Evolutionary conservation across 139 green algal species (phyloP).

Genomic region (Chlamydomonas eustigma): DNA sequence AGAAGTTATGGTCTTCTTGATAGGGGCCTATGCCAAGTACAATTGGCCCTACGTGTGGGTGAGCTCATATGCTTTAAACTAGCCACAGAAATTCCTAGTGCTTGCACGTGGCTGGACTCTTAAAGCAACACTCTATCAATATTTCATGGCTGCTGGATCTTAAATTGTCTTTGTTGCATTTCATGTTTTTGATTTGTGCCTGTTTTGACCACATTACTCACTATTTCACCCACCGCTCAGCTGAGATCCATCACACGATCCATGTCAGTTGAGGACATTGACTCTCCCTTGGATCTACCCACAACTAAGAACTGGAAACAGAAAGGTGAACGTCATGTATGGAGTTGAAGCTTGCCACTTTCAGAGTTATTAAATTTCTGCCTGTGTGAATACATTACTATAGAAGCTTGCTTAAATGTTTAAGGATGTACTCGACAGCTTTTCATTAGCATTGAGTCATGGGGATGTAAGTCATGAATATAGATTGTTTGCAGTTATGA

Average conservation of each 20-base stretch:
- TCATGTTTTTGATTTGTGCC: too few relatives aligned
- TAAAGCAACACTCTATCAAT: too few relatives aligned
- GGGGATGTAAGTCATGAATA: too few relatives aligned
- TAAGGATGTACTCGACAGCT: too few relatives aligned
- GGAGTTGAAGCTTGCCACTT: neutral
- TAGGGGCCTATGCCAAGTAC: constrained; percentile 62
- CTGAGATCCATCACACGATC: neutral
- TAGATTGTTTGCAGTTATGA: too few relatives aligned
- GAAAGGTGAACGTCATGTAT: constrained; percentile 24
- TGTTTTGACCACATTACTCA: too few relatives aligned
- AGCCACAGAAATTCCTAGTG: neutral
- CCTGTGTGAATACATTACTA: too few relatives aligned
- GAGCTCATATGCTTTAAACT: constrained; percentile 14
- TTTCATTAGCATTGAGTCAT: too few relatives aligned
- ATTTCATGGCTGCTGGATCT: too few relatives aligned
- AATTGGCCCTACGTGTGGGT: constrained; percentile 66
- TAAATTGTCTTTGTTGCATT: too few relatives aligned
- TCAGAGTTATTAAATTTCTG: neutral
- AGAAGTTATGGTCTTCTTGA: constrained; percentile 59
- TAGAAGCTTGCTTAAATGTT: too few relatives aligned
- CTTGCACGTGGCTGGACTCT: too few relatives aligned
- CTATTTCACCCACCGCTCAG: neutral
- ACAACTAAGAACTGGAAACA: constrained; percentile 48
- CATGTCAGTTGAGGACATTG: constrained; percentile 42
- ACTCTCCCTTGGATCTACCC: constrained; percentile 50